Conservation (phyloP, 1,284 basidiomycete genomes). For the Ustilago shanxiensis region DNA sequence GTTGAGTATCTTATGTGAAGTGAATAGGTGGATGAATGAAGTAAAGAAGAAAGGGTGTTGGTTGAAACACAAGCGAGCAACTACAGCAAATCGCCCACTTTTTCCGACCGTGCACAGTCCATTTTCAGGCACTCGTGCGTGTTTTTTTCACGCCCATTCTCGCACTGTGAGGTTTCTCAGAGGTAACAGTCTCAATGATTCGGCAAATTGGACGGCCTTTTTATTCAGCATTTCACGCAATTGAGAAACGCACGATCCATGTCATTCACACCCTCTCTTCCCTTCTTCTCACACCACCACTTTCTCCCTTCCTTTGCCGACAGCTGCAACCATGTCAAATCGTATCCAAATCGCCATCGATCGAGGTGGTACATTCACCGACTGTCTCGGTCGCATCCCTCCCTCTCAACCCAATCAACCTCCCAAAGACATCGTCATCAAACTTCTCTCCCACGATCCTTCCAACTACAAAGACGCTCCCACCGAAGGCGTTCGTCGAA, state of each 20-base stretch:
- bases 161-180: not conserved
- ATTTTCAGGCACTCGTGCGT: constrained; percentile 12
- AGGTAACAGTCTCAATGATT: not conserved
- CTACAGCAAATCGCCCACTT: constrained; percentile 4
- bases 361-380: constrained; percentile 69
- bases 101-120: constrained; percentile 13
- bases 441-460: constrained; percentile 71
- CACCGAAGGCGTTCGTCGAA: constrained; percentile 91
- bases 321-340: constrained; percentile 32
- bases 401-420: constrained; percentile 16
- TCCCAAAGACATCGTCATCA: constrained; percentile 70
- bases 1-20: not conserved
- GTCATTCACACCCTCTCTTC: not conserved
- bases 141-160: not conserved
- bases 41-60: not conserved
- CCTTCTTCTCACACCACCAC: constrained; percentile 3
- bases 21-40: not conserved
- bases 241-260: constrained; percentile 12
- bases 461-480: constrained; percentile 93
- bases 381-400: constrained; percentile 63
- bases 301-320: not conserved
- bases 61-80: not conserved
- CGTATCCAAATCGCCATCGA: constrained; percentile 65
- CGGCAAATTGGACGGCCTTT: constrained; percentile 27
- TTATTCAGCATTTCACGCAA: constrained; percentile 5